A percentile compares a stretch with the other conserved stretches of the same genome.
Evolutionary conservation across 2,329 filamentous ascomycete species (phyloP).

Genomic region (Colletotrichum tofieldiae): DNA sequence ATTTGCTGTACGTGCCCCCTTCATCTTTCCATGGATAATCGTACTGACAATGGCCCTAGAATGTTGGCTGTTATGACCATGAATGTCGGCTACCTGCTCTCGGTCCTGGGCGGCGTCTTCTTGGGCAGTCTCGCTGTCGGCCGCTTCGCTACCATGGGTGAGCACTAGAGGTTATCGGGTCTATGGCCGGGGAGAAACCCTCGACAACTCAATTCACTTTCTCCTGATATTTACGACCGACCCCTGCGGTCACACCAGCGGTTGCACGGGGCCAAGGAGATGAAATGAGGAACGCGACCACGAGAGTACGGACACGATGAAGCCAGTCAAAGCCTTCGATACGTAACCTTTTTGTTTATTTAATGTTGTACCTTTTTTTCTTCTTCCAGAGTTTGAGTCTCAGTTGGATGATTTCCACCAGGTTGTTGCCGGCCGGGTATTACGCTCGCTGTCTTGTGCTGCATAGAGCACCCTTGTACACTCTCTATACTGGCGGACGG

Average conservation of each 20-base stretch:
- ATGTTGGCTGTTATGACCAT: conserved; percentile 95
- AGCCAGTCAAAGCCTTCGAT: background rate
- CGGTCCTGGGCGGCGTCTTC: conserved; percentile 85
- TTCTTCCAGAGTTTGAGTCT: background rate
- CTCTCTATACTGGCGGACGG: background rate
- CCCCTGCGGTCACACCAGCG: background rate
- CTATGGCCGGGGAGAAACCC: background rate
- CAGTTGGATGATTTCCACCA: background rate
- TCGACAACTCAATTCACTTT: background rate
- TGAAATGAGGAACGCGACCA: conserved; percentile 17
- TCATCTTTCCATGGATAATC: background rate
- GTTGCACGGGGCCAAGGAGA: background rate
- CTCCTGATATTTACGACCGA: background rate
- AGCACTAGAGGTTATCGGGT: conserved; percentile 58
- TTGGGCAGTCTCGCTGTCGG: conserved; percentile 88
- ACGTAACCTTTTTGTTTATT: background rate
- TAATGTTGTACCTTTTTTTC: conserved; percentile 4
- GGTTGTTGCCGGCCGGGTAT: background rate
- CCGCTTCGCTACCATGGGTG: conserved; percentile 71
- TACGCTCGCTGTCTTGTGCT: background rate
- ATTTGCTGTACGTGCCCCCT: conserved; percentile 80
- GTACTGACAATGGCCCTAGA: conserved; percentile 59
- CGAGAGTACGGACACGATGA: conserved; percentile 4
- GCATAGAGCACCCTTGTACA: background rate
- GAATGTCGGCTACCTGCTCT: conserved; percentile 89